These are phyloP conservation scores for Lolium multiflorum DNA, from an alignment of 176 grass and related monocot genomes.

Conservation along the genomic window DNA sequence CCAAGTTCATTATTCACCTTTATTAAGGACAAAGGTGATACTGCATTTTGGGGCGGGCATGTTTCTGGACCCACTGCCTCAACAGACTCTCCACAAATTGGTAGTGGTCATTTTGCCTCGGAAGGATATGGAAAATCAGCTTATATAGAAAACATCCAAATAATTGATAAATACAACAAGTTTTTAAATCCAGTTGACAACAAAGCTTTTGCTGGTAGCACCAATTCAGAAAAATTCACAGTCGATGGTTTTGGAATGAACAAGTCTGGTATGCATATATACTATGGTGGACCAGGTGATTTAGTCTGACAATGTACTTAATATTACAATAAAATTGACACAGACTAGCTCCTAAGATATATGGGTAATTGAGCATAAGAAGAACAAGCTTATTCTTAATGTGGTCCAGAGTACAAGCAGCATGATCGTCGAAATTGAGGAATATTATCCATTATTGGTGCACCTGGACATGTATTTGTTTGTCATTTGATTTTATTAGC, in stretches of 20 bases:
- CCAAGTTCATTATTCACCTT: slow-evolving; percentile 7
- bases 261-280: not conserved
- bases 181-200: not conserved
- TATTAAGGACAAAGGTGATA: not conserved
- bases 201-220: not conserved
- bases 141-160: not conserved
- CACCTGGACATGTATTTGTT: too few species aligned
- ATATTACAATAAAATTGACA: not conserved
- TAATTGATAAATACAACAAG: not conserved
- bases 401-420: too few species aligned
- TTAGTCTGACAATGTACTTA: not conserved
- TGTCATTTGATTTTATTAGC: too few species aligned
- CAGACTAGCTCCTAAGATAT: not conserved
- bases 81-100: not conserved
- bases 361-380: too few species aligned
- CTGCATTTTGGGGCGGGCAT: not conserved
- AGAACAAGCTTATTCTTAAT: too few species aligned
- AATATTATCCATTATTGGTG: too few species aligned
- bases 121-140: slow-evolving; percentile 38
- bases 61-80: not conserved
- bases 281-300: slow-evolving; percentile 37
- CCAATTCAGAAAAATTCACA: not conserved
- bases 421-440: too few species aligned
- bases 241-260: not conserved
- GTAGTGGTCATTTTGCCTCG: slow-evolving; percentile 40